Evolutionary conservation across 129 eudicot genomes (phyloP).

Genomic region (Ambrosia trifida): DNA sequence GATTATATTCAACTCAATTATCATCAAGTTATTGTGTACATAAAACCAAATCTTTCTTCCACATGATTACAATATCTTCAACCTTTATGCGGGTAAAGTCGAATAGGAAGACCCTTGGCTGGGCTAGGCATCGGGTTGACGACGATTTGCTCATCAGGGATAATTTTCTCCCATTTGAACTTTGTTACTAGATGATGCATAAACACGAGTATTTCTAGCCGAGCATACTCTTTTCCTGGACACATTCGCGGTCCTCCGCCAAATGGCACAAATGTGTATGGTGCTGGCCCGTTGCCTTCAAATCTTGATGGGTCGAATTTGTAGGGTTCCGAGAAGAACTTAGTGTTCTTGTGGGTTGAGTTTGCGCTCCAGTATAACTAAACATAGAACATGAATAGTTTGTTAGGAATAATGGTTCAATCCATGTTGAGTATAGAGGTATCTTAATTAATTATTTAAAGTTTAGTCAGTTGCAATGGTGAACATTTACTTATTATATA

Average conservation of each 20-base stretch:
- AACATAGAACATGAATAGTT: neutral
- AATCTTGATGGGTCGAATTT: constrained; percentile 70
- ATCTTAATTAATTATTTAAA: too few species aligned
- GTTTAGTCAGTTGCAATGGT: too few species aligned
- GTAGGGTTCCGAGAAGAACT: constrained; percentile 54
- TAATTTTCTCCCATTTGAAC: constrained; percentile 67
- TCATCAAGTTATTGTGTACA: neutral
- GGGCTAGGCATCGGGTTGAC: constrained; percentile 81
- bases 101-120: constrained; percentile 45
- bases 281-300: constrained; percentile 66
- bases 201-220: constrained; percentile 70
- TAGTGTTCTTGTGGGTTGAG: constrained; percentile 68
- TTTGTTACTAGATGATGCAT: constrained; percentile 73
- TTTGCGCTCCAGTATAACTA: constrained; percentile 79
- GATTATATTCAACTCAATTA: neutral
- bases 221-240: constrained; percentile 85
- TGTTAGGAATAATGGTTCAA: neutral
- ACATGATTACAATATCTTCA: neutral
- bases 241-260: constrained; percentile 98
- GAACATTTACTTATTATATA: too few species aligned
- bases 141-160: constrained; percentile 66
- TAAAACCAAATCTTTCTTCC: neutral
- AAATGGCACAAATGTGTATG: constrained; percentile 73
- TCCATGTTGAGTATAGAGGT: neutral
- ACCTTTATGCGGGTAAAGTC: constrained; percentile 34